Evolutionary conservation across 345 rosid species (phyloP), one percentile per base, ranked within the genome.

Genomic region (Hevea brasiliensis): DNA sequence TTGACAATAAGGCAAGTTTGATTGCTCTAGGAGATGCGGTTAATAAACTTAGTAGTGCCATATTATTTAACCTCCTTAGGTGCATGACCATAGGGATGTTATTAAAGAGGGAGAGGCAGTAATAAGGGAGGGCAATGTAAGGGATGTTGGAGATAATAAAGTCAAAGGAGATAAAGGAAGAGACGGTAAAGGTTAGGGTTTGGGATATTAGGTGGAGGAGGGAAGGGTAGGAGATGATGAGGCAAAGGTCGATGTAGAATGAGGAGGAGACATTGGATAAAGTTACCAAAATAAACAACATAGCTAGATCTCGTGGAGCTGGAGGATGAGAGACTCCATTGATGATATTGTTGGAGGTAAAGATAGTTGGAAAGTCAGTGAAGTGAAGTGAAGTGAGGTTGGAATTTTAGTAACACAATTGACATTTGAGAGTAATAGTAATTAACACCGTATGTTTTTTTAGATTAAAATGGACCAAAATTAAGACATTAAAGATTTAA

Each of bases 241-340:
- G 90, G 73, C 98, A 96, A 67, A 93, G 96, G 72, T 93, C 98
- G 75, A 93, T 91, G 85, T 93, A 93, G 72, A 90, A 76, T 6
- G 98, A 96, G 32, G 97, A 91, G 29, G 77, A 77, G 79, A 93
- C 90, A 72, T 96, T 97, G 51, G 98, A 91, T 82, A 84, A 89
- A 93, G 73, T 84, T 82, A 0, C 92, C 97, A 76, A 93, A 93
- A 57, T 93, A 91, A 14, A 93, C 92, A 58, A 91, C 97, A 24
- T 94, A 89, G 59, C n/a, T n/a, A n/a, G n/a, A 93, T 90, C 65
- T 91, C 96, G 79, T 91, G 92, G 57, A 93, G 97, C 58, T 87
- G 73, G 21, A 93, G 89, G 74, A 93, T 87, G 13, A 93, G 82
- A 14, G 97, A 85, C 82, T 91, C 97, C 87, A 87, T 84, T 1